phyloP scores from a whole-genome alignment of 768 basidiomycete genomes.

The Jaapia argillacea region DNA sequence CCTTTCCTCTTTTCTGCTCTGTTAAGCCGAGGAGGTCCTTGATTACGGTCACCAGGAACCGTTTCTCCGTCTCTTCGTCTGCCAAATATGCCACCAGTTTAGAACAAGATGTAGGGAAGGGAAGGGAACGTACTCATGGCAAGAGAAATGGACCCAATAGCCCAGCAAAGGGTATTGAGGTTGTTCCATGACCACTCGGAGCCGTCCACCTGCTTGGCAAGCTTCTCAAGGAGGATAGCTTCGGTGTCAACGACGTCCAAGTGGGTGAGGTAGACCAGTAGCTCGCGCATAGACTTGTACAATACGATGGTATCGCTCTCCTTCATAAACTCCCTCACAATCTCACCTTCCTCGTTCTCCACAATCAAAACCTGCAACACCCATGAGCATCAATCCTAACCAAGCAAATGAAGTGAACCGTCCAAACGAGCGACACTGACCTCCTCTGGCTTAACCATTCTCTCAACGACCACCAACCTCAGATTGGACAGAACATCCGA shows the following conservation, averaged over 20 bases:
- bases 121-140: slow-evolving; percentile 79
- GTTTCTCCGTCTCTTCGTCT: slow-evolving; percentile 99
- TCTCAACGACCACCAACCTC: slow-evolving; percentile 91
- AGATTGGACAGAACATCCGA: slow-evolving; percentile 91
- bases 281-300: slow-evolving; percentile 98
- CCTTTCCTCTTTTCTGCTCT: slow-evolving; percentile 98
- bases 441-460: slow-evolving; percentile 99
- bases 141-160: slow-evolving; percentile 97
- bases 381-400: slow-evolving; percentile 5
- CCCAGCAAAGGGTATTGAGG: slow-evolving; percentile 98
- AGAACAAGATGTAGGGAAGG: neutral
- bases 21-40: slow-evolving; percentile 96
- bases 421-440: slow-evolving; percentile 30
- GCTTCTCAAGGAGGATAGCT: slow-evolving; percentile 93
- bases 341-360: slow-evolving; percentile 99
- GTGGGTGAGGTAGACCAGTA: slow-evolving; percentile 96
- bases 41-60: slow-evolving; percentile 97
- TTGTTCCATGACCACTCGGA: slow-evolving; percentile 99
- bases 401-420: neutral
- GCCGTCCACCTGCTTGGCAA: slow-evolving; percentile 94
- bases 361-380: slow-evolving; percentile 83
- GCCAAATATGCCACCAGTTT: slow-evolving; percentile 2
- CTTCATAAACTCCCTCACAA: slow-evolving; percentile 98
- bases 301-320: slow-evolving; percentile 97
- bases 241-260: slow-evolving; percentile 95